These are phyloP conservation scores for Lecanosticta acicola DNA, from an alignment of 2,329 filamentous ascomycete species.

Conservation along the genomic window DNA sequence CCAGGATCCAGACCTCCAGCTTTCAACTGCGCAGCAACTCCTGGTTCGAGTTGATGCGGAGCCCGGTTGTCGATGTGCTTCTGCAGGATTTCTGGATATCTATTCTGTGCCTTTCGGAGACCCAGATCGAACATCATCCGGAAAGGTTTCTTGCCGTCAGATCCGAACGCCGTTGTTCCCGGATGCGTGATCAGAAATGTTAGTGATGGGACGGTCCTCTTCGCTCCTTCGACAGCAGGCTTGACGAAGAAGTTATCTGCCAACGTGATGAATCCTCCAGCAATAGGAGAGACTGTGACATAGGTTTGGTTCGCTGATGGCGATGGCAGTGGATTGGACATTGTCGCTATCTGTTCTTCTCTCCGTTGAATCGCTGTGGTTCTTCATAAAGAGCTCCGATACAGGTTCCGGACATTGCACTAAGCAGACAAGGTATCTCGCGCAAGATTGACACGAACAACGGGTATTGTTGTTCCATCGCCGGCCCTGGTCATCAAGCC, in stretches of 20 bases:
- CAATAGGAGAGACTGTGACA: slow-evolving; percentile 29
- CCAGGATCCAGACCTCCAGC: slow-evolving; percentile 34
- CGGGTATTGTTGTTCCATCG: too few species aligned
- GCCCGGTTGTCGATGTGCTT: slow-evolving; percentile 43
- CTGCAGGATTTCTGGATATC: slow-evolving; percentile 43
- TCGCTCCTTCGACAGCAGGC: slow-evolving; percentile 38
- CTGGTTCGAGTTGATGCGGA: slow-evolving; percentile 42
- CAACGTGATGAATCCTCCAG: slow-evolving; percentile 30
- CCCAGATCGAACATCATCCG: slow-evolving; percentile 52
- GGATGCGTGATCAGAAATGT: slow-evolving; percentile 50
- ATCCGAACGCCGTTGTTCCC: slow-evolving; percentile 19
- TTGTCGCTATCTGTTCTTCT: too few species aligned
- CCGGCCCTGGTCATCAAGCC: too few species aligned
- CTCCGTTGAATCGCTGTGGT: too few species aligned
- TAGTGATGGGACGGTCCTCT: slow-evolving; percentile 48
- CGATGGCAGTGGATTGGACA: slow-evolving; percentile 19
- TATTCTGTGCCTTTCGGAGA: slow-evolving; percentile 41
- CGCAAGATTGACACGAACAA: too few species aligned
- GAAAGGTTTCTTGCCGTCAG: slow-evolving; percentile 22
- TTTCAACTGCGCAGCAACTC: slow-evolving; percentile 38
- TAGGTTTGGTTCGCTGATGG: slow-evolving; percentile 22
- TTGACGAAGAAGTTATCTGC: slow-evolving; percentile 27
- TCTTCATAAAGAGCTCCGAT: too few species aligned
- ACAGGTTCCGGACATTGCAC: too few species aligned
- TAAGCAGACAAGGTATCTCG: too few species aligned